Percentiles rank a stretch among this genome's conserved stretches.
phyloP scores from a whole-genome alignment of 208 protist species.

The Spongospora subterranea region DNA sequence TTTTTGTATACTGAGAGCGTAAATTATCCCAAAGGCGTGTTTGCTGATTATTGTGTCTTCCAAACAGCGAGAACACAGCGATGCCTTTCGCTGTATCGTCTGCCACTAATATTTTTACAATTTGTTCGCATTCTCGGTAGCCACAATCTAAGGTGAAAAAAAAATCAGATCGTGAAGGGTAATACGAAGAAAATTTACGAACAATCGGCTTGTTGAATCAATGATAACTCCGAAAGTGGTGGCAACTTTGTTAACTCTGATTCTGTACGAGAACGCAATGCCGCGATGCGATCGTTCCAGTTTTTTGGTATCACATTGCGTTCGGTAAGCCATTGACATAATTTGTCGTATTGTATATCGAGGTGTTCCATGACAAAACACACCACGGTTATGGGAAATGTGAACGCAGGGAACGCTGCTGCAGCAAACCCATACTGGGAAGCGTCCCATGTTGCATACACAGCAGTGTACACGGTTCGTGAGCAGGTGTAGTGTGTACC shows the following conservation, averaged over 20 bases:
- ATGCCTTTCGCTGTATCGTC: background rate
- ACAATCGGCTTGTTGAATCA: background rate
- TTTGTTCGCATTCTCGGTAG: background rate
- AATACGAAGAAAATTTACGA: background rate
- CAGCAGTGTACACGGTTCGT: no score
- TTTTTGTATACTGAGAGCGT: background rate
- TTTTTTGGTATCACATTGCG: conserved; percentile 36
- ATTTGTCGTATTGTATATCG: conserved; percentile 12
- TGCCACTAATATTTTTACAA: background rate
- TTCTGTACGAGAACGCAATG: background rate
- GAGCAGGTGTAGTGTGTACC: no score
- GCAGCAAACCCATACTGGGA: no score
- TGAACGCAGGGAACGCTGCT: no score
- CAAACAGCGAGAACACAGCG: background rate
- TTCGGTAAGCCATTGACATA: conserved; percentile 21
- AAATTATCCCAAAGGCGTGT: background rate
- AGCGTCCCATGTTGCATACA: no score
- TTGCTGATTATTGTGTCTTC: background rate
- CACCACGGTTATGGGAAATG: no score
- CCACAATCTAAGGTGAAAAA: background rate
- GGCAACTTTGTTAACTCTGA: background rate
- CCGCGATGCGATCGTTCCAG: background rate
- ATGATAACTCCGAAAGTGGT: background rate
- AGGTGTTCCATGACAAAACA: background rate
- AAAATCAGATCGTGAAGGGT: background rate